phyloP scores from a whole-genome alignment of 805 yeast genomes.

The Candida germanica region DNA sequence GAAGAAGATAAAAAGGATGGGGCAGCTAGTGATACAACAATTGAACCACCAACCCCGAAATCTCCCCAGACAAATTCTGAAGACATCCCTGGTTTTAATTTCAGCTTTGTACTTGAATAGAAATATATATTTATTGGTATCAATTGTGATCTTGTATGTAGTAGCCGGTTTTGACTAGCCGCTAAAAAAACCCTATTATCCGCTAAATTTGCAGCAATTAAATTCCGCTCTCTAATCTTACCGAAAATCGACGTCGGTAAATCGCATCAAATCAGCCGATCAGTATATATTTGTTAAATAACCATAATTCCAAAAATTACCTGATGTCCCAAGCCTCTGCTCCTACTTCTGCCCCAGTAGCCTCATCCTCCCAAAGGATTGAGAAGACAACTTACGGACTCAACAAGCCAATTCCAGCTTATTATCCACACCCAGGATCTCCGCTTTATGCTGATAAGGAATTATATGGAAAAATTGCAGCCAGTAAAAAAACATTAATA shows the following conservation, averaged over 20 bases:
- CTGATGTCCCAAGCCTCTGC: not conserved
- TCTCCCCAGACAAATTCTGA: slow-evolving; percentile 1
- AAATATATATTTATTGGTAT: not conserved
- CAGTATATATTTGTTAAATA: too few species aligned
- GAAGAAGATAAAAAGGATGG: not conserved
- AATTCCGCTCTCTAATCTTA: too few species aligned
- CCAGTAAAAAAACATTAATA: slow-evolving; percentile 41
- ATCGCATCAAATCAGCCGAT: not conserved
- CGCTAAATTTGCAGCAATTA: too few species aligned
- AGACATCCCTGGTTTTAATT: slow-evolving; percentile 14
- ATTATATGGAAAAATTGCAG: slow-evolving; percentile 45
- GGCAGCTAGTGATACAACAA: not conserved
- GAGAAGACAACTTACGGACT: slow-evolving; percentile 31
- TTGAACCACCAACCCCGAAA: not conserved
- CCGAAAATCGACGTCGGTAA: too few species aligned
- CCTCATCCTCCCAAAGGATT: slow-evolving; percentile 29
- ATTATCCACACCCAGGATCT: slow-evolving; percentile 53
- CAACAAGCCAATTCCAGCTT: slow-evolving; percentile 52
- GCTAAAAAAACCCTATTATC: too few species aligned
- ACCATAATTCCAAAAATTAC: too few species aligned
- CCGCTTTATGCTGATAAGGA: slow-evolving; percentile 49
- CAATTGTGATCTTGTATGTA: not conserved
- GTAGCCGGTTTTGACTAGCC: too few species aligned
- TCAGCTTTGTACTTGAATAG: slow-evolving; percentile 7
- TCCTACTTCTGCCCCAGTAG: not conserved